Base-by-base conservation (phyloP, 1,284 basidiomycete species). In the Porogramme epimiltina region DNA sequence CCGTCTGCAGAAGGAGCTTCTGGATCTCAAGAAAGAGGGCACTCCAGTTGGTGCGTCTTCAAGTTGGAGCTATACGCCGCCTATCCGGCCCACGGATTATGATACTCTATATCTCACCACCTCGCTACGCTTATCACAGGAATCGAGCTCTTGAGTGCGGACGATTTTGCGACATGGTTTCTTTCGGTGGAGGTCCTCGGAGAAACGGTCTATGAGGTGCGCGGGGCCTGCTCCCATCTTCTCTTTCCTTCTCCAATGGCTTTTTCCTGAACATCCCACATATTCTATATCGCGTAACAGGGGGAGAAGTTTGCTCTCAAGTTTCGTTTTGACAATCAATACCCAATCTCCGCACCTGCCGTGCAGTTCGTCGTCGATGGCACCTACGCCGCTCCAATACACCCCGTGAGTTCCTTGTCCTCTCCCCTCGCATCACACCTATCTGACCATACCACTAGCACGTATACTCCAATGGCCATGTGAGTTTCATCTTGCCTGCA, bases 391-490 rank as follows among this genome's bases (percentile, higher is more conserved):
- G 78, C 87, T 18, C 89, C 90, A 15, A 66, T 87, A 31, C 90
- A 92, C 66, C 89, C 89, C 11, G 88, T 90, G 65, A 52, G 85
- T 77, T 37, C 34, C 22, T 33, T 18, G 3, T 1, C 23, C 52
- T 25, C 15, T 34, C 51, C 51, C 54, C 34, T 59, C 65, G 46
- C 60, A 47, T 54, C 18, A 50, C 42, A 25, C 44, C 23, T 24
- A 24, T 28, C 18, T 37, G 15, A 18, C 33, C 13, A 43, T 28
- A 20, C 25, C 25, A 48, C 39, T 58, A 89, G 88, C 89, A 91
- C 63, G 87, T 91, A 42, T 92, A 92, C 66, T 90, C 88, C 9
- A 92, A 92, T 65, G 89, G 89, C 42, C 89, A 91, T 75, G 89
- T 90, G 70, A 59, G 84, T 72, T 39, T 46, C 33, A 50, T 49